These are phyloP conservation scores for Diplodia corticola DNA, from an alignment of 2,329 filamentous ascomycete species.

Conservation along the genomic window DNA sequence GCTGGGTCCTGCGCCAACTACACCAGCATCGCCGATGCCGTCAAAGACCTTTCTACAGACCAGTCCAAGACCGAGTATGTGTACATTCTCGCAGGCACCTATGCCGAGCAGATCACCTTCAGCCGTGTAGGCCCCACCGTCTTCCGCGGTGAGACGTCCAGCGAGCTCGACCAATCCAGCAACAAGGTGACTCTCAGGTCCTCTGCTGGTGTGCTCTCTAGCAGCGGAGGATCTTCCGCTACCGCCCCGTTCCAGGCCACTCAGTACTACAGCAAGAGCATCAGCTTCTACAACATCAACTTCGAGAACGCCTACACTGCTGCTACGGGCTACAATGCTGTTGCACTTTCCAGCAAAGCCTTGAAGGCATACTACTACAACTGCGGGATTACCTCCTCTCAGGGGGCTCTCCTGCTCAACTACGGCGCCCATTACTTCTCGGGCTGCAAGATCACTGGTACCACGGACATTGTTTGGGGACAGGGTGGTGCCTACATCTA, in stretches of 20 bases:
- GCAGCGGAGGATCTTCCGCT: background rate
- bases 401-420: slow-evolving; percentile 3
- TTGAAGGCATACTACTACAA: background rate
- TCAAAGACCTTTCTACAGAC: background rate
- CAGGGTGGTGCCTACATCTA: slow-evolving; percentile 6
- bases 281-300: slow-evolving; percentile 9
- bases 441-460: background rate
- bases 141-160: background rate
- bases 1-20: slow-evolving; percentile 7
- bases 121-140: background rate
- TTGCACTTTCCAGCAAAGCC: background rate
- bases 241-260: slow-evolving; percentile 7
- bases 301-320: background rate
- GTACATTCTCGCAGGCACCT: slow-evolving; percentile 3
- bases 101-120: background rate
- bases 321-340: background rate
- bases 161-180: background rate
- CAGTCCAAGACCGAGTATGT: slow-evolving; percentile 1
- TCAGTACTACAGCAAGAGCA: background rate
- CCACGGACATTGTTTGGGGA: background rate
- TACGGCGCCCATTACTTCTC: background rate
- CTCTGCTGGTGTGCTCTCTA: background rate
- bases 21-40: slow-evolving; percentile 3
- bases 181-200: background rate
- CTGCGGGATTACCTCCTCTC: slow-evolving; percentile 1